These are phyloP conservation scores for Chaetomiaceae sp. DNA, from an alignment of 2,329 filamentous ascomycete species.

Conservation along the genomic window DNA sequence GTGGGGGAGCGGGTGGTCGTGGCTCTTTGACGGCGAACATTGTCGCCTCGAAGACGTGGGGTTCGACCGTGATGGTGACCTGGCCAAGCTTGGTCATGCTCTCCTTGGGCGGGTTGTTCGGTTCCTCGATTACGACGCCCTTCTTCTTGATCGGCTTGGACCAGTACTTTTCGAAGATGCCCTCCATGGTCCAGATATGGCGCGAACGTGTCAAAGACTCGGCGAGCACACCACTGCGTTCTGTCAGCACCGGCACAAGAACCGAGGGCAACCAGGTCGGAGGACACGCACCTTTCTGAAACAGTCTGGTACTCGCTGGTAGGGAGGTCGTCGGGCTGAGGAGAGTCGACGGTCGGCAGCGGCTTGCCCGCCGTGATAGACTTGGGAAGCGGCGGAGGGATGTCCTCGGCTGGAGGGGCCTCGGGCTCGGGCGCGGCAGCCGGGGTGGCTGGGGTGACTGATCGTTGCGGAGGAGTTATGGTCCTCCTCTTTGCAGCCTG, in stretches of 20 bases:
- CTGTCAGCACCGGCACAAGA: slow-evolving; percentile 7
- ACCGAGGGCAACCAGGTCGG: not conserved
- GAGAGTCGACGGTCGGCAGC: slow-evolving; percentile 64
- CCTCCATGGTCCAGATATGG: slow-evolving; percentile 66
- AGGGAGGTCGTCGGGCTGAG: slow-evolving; percentile 61
- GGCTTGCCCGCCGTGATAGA: slow-evolving; percentile 62
- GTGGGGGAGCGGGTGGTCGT: slow-evolving; percentile 41
- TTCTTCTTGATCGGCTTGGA: slow-evolving; percentile 67
- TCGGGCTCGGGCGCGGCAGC: slow-evolving; percentile 22
- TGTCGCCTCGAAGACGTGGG: slow-evolving; percentile 72
- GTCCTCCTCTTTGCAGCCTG: slow-evolving; percentile 57
- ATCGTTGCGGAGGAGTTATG: slow-evolving; percentile 48
- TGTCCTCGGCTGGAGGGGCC: slow-evolving; percentile 35
- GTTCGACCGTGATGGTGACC: slow-evolving; percentile 72
- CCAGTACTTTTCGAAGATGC: slow-evolving; percentile 75
- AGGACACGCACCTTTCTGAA: slow-evolving; percentile 57
- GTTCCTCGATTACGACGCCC: slow-evolving; percentile 58
- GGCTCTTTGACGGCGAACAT: slow-evolving; percentile 68
- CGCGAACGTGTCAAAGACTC: slow-evolving; percentile 72
- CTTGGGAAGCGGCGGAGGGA: slow-evolving; percentile 51
- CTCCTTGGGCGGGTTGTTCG: slow-evolving; percentile 64
- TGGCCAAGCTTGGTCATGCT: slow-evolving; percentile 69
- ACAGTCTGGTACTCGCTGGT: slow-evolving; percentile 67
- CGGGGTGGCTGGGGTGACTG: slow-evolving; percentile 39
- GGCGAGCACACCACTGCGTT: slow-evolving; percentile 64